Evolutionary conservation across 2,329 filamentous ascomycete species (phyloP), one percentile per base, ranked within the genome.

Genomic region (Pseudocercospora fijiensis): DNA sequence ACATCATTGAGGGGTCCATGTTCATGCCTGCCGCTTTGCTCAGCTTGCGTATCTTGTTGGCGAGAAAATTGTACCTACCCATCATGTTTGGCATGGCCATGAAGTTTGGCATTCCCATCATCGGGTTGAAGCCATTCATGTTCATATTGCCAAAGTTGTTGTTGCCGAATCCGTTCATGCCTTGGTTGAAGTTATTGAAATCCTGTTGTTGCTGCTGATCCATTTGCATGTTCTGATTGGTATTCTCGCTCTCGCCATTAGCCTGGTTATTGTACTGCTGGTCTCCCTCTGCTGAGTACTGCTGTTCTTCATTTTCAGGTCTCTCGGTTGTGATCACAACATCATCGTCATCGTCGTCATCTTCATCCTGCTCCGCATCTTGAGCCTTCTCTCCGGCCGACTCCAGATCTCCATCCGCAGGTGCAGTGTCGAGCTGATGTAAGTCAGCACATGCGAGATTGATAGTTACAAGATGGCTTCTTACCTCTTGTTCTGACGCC

Each of bases 1-100:
- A 91, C 88, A 92, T 91, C 84, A 85, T 88, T 77, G 90, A 86
- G 65, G 88, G 87, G 83, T 93, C 90, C 91, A 96, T 95, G 78
- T 85, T 85, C 89, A 94, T 92, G 74, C 86, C 86, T 55, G 53
- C 37, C 26, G 30, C 51, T 52, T 60, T 53, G 61, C 62, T 71
- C 63, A 68, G 64, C 41, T 43, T 58, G 37, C 58, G 68, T 55
- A 66, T 78, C 71, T 74, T 75, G 43, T 57, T 47, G 52, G 57
- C 18, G 52, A 49, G 55, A 41, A 43, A 62, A 61, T 52, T 30
- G 28, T 51, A 83, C 90, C 76, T 86, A 97, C 93, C 90, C 90
- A 97, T 96, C 87, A 94, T 92, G 62, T 72, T 74, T 58, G 71
- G 69, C 72, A 75, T 87, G 86, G 86, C 77, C 78, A 74, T 78